phyloP scores from a whole-genome alignment of 2,329 filamentous ascomycete genomes.

The Colletotrichum brevisporum region DNA sequence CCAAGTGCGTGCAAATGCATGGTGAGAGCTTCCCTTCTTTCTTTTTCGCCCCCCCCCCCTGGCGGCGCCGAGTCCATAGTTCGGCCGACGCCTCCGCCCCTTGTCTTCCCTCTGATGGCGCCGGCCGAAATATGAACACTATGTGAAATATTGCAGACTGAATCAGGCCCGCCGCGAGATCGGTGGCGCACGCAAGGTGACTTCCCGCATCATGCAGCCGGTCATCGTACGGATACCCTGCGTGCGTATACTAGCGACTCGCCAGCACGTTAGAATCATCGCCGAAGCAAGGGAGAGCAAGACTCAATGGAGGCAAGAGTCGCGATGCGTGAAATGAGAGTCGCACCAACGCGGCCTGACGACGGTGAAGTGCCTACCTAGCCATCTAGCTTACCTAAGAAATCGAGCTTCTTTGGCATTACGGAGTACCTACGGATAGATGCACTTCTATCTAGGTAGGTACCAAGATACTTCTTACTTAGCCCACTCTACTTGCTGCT shows the following conservation, averaged over 20 bases:
- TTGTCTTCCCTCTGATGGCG: neutral
- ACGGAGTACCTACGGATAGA: no score
- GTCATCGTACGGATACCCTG: neutral
- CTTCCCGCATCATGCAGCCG: neutral
- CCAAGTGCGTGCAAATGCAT: constrained; percentile 8
- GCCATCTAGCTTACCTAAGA: neutral
- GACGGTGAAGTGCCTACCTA: constrained; percentile 2
- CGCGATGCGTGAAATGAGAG: constrained; percentile 28
- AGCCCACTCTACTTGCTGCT: no score
- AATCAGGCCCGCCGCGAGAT: constrained; percentile 29
- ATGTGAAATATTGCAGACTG: constrained; percentile 11
- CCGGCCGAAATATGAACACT: neutral
- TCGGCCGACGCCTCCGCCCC: constrained; percentile 17
- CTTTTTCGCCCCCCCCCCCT: neutral
- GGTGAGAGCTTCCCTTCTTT: constrained; percentile 26
- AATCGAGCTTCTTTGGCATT: neutral
- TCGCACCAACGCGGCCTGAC: constrained; percentile 31
- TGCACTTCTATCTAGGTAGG: no score
- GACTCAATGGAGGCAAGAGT: neutral
- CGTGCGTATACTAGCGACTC: neutral
- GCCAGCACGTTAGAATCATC: no score
- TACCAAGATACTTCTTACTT: no score
- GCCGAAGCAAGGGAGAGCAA: no score
- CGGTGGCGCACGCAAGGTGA: constrained; percentile 27
- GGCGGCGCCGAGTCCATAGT: constrained; percentile 12